These are phyloP conservation scores for Melanogaster broomeanus DNA, from an alignment of 768 basidiomycete genomes.

Conservation along the genomic window DNA sequence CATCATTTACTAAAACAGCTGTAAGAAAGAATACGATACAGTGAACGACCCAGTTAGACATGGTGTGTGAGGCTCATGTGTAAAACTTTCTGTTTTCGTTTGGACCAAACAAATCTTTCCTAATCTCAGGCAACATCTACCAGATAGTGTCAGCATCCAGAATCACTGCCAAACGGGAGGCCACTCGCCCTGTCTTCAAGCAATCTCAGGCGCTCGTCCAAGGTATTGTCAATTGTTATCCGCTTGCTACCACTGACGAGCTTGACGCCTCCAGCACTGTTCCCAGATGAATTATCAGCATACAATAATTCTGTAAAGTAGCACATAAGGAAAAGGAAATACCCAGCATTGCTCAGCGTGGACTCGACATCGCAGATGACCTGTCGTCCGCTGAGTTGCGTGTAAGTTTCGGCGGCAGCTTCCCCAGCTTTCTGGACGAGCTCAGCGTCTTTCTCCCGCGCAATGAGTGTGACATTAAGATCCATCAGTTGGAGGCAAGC, in stretches of 20 bases:
- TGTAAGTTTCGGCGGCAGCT: constrained; percentile 66
- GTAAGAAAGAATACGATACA: background rate
- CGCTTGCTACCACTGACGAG: constrained; percentile 70
- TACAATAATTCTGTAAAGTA: background rate
- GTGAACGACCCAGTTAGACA: background rate
- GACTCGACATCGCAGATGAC: constrained; percentile 61
- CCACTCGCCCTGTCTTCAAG: constrained; percentile 82
- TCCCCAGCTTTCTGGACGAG: constrained; percentile 63
- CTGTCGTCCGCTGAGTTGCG: constrained; percentile 73
- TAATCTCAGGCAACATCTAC: constrained; percentile 95
- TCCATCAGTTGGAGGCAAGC: constrained; percentile 85
- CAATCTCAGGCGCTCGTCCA: constrained; percentile 87
- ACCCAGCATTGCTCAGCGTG: constrained; percentile 69
- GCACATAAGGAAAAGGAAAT: constrained; percentile 25
- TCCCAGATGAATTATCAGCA: background rate
- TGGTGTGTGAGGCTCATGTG: constrained; percentile 41
- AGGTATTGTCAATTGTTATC: constrained; percentile 91
- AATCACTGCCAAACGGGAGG: background rate
- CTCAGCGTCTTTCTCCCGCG: constrained; percentile 67
- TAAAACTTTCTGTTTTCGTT: constrained; percentile 95
- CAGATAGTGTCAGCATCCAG: background rate
- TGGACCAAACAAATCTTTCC: constrained; percentile 82
- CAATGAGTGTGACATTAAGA: constrained; percentile 61
- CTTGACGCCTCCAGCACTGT: constrained; percentile 83
- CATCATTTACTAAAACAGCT: too few species aligned